Evolutionary conservation across 2,329 filamentous ascomycete genomes (phyloP).

Genomic region (Colletotrichum plurivorum): DNA sequence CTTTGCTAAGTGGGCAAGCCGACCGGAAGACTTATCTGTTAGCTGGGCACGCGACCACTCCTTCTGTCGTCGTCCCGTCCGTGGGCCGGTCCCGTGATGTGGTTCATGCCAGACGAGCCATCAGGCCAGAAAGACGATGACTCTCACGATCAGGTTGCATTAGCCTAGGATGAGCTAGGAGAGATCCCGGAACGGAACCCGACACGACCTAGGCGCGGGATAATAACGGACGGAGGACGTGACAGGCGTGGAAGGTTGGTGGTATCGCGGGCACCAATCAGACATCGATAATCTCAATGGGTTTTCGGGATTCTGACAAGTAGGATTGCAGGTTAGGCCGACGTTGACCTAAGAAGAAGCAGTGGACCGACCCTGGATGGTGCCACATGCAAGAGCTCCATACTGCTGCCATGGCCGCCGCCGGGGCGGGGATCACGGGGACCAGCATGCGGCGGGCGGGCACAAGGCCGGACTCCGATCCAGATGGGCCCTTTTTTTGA

Average conservation of each 20-base stretch:
- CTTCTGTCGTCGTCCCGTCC: neutral
- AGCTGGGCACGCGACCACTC: conserved; percentile 24
- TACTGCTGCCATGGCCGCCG: neutral
- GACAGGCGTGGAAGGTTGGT: neutral
- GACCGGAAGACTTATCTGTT: neutral
- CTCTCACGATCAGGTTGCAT: neutral
- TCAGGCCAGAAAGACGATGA: neutral
- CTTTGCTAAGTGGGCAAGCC: neutral
- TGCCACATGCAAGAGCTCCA: conserved; percentile 24
- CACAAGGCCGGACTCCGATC: conserved; percentile 17
- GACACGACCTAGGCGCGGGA: neutral
- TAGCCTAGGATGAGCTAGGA: neutral
- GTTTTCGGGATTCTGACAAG: neutral
- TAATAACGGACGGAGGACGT: neutral
- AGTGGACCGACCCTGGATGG: neutral
- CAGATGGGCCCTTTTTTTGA: conserved; percentile 10
- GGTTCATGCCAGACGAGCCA: neutral
- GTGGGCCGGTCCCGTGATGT: conserved; percentile 16
- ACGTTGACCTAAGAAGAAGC: neutral
- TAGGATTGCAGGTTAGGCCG: neutral
- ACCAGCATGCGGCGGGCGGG: conserved; percentile 17
- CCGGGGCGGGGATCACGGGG: conserved; percentile 32
- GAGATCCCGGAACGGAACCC: conserved; percentile 2
- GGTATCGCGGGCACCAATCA: conserved; percentile 30
- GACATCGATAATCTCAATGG: neutral